A percentile compares a stretch with the other conserved stretches of the same genome.
These are phyloP conservation scores for Oxyria digyna DNA, from an alignment of 148 eudicot genomes.

Conservation along the genomic window DNA sequence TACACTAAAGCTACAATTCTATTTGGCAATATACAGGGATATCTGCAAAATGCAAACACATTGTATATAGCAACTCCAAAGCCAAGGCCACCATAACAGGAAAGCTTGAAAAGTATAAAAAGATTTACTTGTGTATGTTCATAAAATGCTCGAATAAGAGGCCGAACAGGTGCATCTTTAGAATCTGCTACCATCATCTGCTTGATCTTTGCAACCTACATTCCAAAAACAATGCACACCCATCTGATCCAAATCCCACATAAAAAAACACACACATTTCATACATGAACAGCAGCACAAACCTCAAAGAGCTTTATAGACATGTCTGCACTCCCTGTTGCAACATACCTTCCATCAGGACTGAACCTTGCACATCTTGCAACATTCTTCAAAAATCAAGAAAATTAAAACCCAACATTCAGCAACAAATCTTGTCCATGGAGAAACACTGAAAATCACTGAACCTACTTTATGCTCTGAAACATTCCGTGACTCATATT, in stretches of 20 bases:
- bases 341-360: slow-evolving; percentile 80
- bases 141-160: slow-evolving; percentile 69
- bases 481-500: slow-evolving; percentile 63
- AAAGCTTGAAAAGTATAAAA: not conserved
- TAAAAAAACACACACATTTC: not conserved
- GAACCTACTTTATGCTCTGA: slow-evolving; percentile 73
- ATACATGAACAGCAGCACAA: not conserved
- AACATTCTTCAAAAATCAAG: slow-evolving; percentile 35
- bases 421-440: not conserved
- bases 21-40: not conserved
- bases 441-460: not conserved
- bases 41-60: not conserved
- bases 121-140: slow-evolving; percentile 65
- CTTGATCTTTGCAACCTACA: slow-evolving; percentile 63
- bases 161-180: slow-evolving; percentile 64
- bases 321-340: slow-evolving; percentile 84
- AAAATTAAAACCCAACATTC: not conserved
- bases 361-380: slow-evolving; percentile 87
- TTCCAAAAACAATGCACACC: not conserved
- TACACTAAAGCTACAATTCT: not conserved
- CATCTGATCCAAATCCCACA: not conserved
- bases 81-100: not conserved
- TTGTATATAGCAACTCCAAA: not conserved
- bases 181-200: slow-evolving; percentile 72
- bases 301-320: slow-evolving; percentile 92